Percentiles rank a stretch among this genome's conserved stretches.
Evolutionary conservation across 2,329 filamentous ascomycete species (phyloP).

Genomic region (Fusarium longipes): DNA sequence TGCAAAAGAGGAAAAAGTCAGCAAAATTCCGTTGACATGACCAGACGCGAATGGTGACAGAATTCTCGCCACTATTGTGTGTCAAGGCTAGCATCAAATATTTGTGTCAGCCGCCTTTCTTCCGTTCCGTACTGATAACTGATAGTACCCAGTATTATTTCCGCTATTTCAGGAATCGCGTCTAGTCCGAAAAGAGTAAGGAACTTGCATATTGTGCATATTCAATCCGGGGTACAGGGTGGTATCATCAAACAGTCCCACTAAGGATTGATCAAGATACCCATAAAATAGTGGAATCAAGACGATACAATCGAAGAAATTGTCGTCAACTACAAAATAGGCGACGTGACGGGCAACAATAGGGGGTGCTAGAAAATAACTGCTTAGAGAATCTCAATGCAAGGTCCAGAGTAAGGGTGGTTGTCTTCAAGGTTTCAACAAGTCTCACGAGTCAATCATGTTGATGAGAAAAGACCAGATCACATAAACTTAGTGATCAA

Average conservation of each 20-base stretch:
- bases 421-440: neutral
- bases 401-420: neutral
- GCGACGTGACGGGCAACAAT: neutral
- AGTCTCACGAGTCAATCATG: neutral
- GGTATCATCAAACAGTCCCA: neutral
- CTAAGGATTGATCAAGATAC: neutral
- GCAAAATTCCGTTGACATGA: rapidly evolving
- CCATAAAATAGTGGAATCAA: neutral
- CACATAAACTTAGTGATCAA: neutral
- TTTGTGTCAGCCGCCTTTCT: neutral
- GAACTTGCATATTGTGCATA: neutral
- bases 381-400: neutral
- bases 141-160: neutral
- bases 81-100: neutral
- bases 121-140: no score
- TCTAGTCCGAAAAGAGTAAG: neutral
- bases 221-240: slow-evolving; percentile 3
- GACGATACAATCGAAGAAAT: neutral
- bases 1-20: neutral
- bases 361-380: no score
- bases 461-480: neutral
- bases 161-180: neutral
- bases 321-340: neutral
- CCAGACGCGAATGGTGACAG: neutral
- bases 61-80: rapidly evolving